phyloP scores from a whole-genome alignment of 495 filamentous ascomycete species.

The Acidiella bohemica region DNA sequence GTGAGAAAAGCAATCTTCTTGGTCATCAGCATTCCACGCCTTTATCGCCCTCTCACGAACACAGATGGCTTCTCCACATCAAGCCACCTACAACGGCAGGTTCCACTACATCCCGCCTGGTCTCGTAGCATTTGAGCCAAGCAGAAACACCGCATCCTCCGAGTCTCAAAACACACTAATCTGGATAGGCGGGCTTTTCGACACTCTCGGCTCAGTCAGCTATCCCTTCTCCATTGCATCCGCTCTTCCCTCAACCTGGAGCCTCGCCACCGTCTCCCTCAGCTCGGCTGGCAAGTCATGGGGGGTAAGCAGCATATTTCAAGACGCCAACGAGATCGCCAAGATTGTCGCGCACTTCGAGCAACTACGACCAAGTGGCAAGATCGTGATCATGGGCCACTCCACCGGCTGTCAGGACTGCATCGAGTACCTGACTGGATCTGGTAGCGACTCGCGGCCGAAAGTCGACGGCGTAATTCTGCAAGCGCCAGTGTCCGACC shows the following conservation, averaged over 20 bases:
- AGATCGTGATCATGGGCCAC: constrained; percentile 79
- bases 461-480: constrained; percentile 59
- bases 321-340: constrained; percentile 62
- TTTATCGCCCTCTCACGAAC: too few species aligned
- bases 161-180: constrained; percentile 48
- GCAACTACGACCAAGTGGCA: constrained; percentile 29
- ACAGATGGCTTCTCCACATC: neutral
- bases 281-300: constrained; percentile 58
- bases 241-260: constrained; percentile 48
- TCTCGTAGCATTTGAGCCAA: constrained; percentile 48
- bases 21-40: too few species aligned
- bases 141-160: constrained; percentile 19
- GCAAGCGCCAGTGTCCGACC: constrained; percentile 69
- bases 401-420: constrained; percentile 82
- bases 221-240: constrained; percentile 44
- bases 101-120: constrained; percentile 46
- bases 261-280: constrained; percentile 48
- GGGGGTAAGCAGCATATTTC: constrained; percentile 51
- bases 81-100: constrained; percentile 33
- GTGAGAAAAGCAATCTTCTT: too few species aligned
- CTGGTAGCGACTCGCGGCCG: constrained; percentile 13
- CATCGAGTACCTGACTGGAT: constrained; percentile 50
- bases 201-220: constrained; percentile 57
- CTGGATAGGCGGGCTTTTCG: constrained; percentile 73
- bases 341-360: constrained; percentile 59